A percentile compares a stretch with the other conserved stretches of the same genome.
Evolutionary conservation across 2,329 filamentous ascomycete genomes (phyloP).

Genomic region (Claviceps maximensis): DNA sequence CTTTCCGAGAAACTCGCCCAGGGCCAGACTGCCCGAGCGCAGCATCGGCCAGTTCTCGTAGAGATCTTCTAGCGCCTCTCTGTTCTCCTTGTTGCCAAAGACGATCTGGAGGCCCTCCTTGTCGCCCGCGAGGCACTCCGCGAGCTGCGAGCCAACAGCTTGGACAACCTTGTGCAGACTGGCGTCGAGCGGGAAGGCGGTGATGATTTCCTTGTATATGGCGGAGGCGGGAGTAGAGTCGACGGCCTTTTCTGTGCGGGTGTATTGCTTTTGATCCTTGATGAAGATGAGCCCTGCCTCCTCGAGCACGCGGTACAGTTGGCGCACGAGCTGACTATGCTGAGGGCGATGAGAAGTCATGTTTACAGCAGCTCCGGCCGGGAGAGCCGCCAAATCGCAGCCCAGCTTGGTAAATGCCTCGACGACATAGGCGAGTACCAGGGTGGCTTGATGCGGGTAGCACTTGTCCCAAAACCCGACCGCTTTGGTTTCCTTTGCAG

Average conservation of each 20-base stretch:
- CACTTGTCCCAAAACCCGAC: background rate
- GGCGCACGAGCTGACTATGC: background rate
- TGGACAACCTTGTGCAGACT: background rate
- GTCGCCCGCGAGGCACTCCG: background rate
- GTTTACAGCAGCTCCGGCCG: background rate
- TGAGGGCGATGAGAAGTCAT: background rate
- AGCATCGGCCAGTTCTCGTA: slow-evolving; percentile 1
- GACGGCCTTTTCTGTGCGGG: background rate
- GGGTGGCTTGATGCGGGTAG: background rate
- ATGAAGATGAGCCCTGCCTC: background rate
- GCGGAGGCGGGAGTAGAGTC: background rate
- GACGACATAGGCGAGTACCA: background rate
- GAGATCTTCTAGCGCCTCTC: background rate
- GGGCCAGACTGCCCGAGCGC: background rate
- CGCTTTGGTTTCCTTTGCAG: background rate
- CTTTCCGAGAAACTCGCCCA: background rate
- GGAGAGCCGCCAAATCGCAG: background rate
- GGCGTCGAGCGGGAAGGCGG: background rate
- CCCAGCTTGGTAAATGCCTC: background rate
- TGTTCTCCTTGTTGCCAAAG: background rate
- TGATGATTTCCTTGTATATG: background rate
- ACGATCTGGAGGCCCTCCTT: background rate
- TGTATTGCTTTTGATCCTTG: background rate
- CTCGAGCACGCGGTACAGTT: background rate
- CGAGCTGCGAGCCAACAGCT: background rate